Evolutionary conservation across 2,329 filamentous ascomycete genomes (phyloP), one percentile per base, ranked within the genome.

Genomic region (Epichloe baconii): DNA sequence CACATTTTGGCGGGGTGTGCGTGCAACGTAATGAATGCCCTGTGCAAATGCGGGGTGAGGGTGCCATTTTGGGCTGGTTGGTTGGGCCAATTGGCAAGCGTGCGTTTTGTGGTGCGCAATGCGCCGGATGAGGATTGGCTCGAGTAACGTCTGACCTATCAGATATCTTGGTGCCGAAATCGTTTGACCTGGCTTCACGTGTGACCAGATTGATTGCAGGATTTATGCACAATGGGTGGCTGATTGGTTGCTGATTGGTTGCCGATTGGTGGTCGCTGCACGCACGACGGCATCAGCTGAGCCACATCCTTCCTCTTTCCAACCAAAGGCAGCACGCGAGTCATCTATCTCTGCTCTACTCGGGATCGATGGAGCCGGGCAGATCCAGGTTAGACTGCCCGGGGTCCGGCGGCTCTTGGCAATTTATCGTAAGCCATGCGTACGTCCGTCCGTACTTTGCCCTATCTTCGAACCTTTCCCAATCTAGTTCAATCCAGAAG

Each of bases 11-110:
- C 48, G 53, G 52, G 49, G 54, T 54, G 21, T 12, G 36, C 17
- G 26, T 31, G 10, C 26, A 11, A 11, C 26, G 26, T 8, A 10
- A 8, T 31, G 19, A 21, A 21, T 26, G 6, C 42, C 40, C 41
- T 55, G 64, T 66, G 63, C 52, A 44, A 45, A 60, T 53, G 64
- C 56, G 64, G 61, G 63, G 63, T 62, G n/a, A 0, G 19, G 17
- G 19, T 19, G 19, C 19, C 19, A 19, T 19, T 19, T 19, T 19
- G 19, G 19, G 19, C 19, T 21, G 19, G 19, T 2, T 15, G 5
- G 5, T 15, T 26, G 17, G 40, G n/a, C 5, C 17, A 21, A 21
- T 21, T 21, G 19, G 4, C 21, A 23, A 23, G 21, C 3, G 21
- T 23, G 21, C 21, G 21, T 5, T 5, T 23, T 23, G 21, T 6